phyloP scores from a whole-genome alignment of 805 yeast genomes.

The Komagataella populi region DNA sequence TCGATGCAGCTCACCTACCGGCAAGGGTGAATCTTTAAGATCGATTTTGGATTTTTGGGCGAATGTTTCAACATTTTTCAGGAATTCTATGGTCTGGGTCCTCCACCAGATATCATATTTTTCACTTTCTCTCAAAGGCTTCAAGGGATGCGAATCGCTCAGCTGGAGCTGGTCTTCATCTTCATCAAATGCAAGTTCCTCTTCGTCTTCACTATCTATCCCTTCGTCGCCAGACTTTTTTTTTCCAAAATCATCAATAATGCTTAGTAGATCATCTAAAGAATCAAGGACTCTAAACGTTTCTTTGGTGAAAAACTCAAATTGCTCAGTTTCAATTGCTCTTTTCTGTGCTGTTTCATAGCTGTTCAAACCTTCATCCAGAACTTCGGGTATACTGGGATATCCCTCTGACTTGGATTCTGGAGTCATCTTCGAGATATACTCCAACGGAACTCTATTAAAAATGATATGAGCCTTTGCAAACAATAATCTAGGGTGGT shows the following conservation, averaged over 20 bases:
- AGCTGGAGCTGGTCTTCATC: conserved; percentile 19
- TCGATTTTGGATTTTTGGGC: neutral
- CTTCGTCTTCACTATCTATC: conserved; percentile 43
- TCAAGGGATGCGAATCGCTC: conserved; percentile 42
- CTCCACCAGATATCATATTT: conserved; percentile 44
- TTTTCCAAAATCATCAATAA: conserved; percentile 52
- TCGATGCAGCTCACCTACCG: conserved; percentile 15
- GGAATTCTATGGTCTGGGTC: conserved; percentile 22
- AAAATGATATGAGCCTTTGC: conserved; percentile 42
- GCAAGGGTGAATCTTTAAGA: conserved; percentile 2
- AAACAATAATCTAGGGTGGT: conserved; percentile 31
- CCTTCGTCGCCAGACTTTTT: conserved; percentile 40
- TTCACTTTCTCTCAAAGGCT: conserved; percentile 20
- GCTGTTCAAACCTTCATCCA: conserved; percentile 31
- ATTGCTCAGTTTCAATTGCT: conserved; percentile 11
- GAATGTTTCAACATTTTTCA: conserved; percentile 16
- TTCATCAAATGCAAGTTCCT: conserved; percentile 17
- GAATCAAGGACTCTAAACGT: conserved; percentile 39
- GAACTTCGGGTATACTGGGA: conserved; percentile 21
- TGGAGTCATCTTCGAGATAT: conserved; percentile 33
- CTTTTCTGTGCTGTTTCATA: conserved; percentile 29
- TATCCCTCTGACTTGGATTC: conserved; percentile 21
- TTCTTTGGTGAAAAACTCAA: conserved; percentile 21
- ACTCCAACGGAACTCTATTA: conserved; percentile 45
- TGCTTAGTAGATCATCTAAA: conserved; percentile 56